Evolutionary conservation across 2,329 filamentous ascomycete species (phyloP).

Genomic region (Juglanconis oblonga): DNA sequence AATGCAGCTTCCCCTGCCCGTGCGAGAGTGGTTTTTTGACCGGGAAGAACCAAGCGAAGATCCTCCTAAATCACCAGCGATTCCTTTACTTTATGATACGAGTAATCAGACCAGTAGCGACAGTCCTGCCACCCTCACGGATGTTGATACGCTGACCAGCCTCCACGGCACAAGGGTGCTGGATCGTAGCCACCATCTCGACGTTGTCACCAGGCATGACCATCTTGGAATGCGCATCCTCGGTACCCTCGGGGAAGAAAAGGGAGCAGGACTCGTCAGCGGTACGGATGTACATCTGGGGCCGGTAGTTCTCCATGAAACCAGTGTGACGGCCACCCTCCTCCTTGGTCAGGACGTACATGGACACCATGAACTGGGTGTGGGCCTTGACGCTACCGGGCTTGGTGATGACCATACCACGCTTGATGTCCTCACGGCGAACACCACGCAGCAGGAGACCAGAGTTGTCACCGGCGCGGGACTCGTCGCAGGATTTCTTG

Average conservation of each 20-base stretch:
- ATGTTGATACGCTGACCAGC: conserved; percentile 95
- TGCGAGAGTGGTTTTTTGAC: conserved; percentile 2
- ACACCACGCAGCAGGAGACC: conserved; percentile 94
- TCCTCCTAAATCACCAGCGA: conserved; percentile 5
- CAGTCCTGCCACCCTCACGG: conserved; percentile 90
- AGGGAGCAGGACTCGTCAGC: conserved; percentile 78
- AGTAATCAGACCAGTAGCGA: conserved; percentile 80
- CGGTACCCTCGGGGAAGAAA: conserved; percentile 80
- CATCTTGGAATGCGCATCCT: conserved; percentile 70
- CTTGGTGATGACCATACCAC: conserved; percentile 90
- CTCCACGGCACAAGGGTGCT: conserved; percentile 84
- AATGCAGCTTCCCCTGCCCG: conserved; percentile 19
- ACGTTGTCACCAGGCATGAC: conserved; percentile 99
- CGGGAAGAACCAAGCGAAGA: background rate
- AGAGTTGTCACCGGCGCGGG: conserved; percentile 95
- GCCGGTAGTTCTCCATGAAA: conserved; percentile 94
- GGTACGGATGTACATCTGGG: conserved; percentile 93
- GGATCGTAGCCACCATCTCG: conserved; percentile 89
- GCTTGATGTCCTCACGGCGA: conserved; percentile 88
- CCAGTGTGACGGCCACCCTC: conserved; percentile 97
- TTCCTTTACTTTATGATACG: conserved; percentile 59
- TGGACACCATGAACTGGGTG: conserved; percentile 88
- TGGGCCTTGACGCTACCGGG: conserved; percentile 84
- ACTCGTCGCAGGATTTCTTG: conserved; percentile 99
- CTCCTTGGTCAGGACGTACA: conserved; percentile 97